A percentile compares a stretch with the other conserved stretches of the same genome.
Evolutionary conservation across 768 basidiomycete species (phyloP).

Genomic region (Mrakia hoshinonis): DNA sequence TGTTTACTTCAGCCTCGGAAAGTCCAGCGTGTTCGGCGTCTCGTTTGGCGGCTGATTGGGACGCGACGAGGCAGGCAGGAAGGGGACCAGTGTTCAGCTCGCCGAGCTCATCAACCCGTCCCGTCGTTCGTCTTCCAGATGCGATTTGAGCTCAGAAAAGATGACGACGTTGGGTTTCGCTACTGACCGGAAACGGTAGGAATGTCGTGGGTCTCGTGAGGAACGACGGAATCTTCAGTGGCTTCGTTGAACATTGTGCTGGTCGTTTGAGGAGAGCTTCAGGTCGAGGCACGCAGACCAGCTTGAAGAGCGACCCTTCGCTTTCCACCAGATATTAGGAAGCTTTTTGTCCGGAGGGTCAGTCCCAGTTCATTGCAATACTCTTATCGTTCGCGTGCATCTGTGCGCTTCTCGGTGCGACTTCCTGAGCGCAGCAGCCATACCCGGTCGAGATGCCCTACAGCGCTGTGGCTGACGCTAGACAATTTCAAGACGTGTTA

Average conservation of each 20-base stretch:
- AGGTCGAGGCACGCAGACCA: background rate
- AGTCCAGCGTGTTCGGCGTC: background rate
- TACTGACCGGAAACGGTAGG: constrained; percentile 4
- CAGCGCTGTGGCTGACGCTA: too few species aligned
- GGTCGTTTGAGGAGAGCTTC: background rate
- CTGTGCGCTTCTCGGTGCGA: too few species aligned
- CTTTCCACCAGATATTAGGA: background rate
- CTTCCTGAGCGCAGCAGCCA: too few species aligned
- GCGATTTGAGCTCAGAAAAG: too few species aligned
- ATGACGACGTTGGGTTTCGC: too few species aligned
- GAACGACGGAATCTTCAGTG: constrained; percentile 5
- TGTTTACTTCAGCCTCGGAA: background rate
- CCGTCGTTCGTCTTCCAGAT: too few species aligned
- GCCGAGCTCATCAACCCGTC: too few species aligned
- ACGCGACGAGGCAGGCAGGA: background rate
- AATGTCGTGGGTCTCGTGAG: background rate
- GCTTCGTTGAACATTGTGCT: background rate
- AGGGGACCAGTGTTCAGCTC: background rate
- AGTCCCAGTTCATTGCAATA: too few species aligned
- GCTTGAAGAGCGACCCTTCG: background rate
- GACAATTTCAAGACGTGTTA: too few species aligned
- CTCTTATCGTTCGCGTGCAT: too few species aligned
- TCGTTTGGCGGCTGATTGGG: constrained; percentile 1
- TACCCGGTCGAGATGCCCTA: too few species aligned
- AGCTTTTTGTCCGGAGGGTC: too few species aligned